Evolutionary conservation across 495 filamentous ascomycete genomes (phyloP), one percentile per base, ranked within the genome.

Genomic region (Patellaria atrata): DNA sequence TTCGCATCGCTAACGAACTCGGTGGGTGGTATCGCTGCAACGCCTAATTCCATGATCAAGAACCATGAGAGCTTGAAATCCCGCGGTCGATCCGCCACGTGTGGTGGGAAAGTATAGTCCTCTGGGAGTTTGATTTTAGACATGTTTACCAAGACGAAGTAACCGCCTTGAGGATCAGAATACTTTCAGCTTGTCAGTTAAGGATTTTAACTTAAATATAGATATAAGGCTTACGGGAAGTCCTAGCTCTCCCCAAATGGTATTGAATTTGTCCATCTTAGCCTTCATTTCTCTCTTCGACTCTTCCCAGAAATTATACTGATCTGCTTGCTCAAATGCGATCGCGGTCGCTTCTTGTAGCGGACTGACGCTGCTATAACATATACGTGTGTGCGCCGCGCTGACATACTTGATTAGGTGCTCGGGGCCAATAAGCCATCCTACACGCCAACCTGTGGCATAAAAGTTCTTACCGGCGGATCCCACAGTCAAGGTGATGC

Each of bases 401-500:
- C 77, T 68, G 23, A 92, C 87, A 53, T 94, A 83, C 55, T 87
- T 82, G 64, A 94, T 89, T 27, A 97, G 62, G 34, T 87, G 68
- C 13, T 80, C 70, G 1, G 81, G 83, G 1, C 89, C 89, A 41
- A 94, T 91, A 11, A 97, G 64, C 72, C 84, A 97, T 47, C 83
- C 84, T 2, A 96, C 91, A 34, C 89, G 75, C 89, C 89, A 97
- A 23, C 89, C 89, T 0, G 89, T 97, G 30, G 79, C 79, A 48
- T 97, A 96, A 61, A 97, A 97, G 57, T 89, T 91, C 63, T 97
- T 97, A 38, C 89, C 89, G 4, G 82, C 89, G 2, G 82, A 91
- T 19, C 91, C 87, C 25, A 94, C 89, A 2, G 87, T 94, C 22
- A 97, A 59, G 12, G 89, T 97, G 22, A 85, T 71, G 37, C 73